Evolutionary conservation across 371 early-diverging fungal genomes (phyloP), one percentile per base, ranked within the genome.

Genomic region (Mucor saturninus): DNA sequence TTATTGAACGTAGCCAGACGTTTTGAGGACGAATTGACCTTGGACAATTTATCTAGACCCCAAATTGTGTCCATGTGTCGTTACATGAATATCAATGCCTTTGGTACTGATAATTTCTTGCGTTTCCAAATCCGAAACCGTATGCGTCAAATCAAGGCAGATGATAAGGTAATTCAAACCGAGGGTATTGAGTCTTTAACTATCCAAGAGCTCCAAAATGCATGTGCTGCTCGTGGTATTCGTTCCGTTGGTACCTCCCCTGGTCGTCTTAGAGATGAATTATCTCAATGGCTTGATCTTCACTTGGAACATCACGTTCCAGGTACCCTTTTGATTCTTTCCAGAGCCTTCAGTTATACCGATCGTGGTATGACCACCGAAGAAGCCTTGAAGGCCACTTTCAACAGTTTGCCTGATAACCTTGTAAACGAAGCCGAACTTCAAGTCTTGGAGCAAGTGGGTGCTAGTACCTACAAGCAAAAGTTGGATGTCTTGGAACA

Each of bases 71-170:
- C 93, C 66, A 93, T 97, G 86, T 94, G 94, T 71, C 88, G 93
- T 53, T 98, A 93, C 80, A 92, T 97, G 93, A 91, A 88, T 64
- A 85, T 97, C 68, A 93, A 92, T 58, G 91, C 95, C 14, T 97
- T 97, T 77, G 98, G 98, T 32, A 97, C 97, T 13, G 98, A 98
- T 78, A 89, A 91, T 61, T 95, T 94, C 65, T 83, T 97, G 67
- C 86, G 96, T 55, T 93, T 91, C 80, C 93, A 92, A 73, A 90
- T 98, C 68, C 86, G 94, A 31, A 89, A 89, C 62, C 83, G 90
- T 43, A 92, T 98, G 89, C 79, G 85, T 53, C 86, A 93, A 61
- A 88, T 98, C 61, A 88, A 90, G 59, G 84, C 86, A 6, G 98
- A 98, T 77, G 98, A 98, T 74, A 85, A 86, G 85, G 84, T 93